Evolutionary conservation across 345 rosid genomes (phyloP).

Genomic region (Lenwebbia sp.): DNA sequence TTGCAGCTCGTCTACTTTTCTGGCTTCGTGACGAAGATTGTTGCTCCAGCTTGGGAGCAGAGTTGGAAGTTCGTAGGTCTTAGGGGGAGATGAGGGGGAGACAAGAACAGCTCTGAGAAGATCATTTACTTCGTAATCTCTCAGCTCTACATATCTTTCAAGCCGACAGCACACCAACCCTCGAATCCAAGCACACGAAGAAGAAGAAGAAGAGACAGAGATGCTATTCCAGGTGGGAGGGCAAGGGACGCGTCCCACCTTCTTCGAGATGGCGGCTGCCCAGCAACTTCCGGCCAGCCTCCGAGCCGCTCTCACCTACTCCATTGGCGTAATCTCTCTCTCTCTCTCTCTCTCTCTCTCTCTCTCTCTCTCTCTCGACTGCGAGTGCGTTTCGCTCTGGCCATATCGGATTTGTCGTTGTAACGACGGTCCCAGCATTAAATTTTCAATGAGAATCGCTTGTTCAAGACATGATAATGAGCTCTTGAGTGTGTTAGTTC

Average conservation of each 20-base stretch:
- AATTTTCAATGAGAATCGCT: not conserved
- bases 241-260: constrained; percentile 94
- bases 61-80: not conserved
- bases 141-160: not conserved
- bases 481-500: not conserved
- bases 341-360: not conserved
- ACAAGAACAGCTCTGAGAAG: not conserved
- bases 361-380: not conserved
- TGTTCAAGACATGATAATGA: not conserved
- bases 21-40: not conserved
- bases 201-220: constrained; percentile 11
- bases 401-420: not conserved
- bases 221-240: constrained; percentile 99
- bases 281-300: constrained; percentile 98
- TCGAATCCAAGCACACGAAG: not conserved
- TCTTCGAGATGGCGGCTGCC: constrained; percentile 99
- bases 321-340: constrained; percentile 57
- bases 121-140: not conserved
- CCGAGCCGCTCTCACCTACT: constrained; percentile 91
- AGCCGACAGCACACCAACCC: not conserved
- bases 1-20: rapidly evolving
- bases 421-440: not conserved
- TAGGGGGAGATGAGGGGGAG: not conserved
- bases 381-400: not conserved
- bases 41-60: not conserved